phyloP scores from a whole-genome alignment of 768 basidiomycete species.

The Kwoniella dendrophila region DNA sequence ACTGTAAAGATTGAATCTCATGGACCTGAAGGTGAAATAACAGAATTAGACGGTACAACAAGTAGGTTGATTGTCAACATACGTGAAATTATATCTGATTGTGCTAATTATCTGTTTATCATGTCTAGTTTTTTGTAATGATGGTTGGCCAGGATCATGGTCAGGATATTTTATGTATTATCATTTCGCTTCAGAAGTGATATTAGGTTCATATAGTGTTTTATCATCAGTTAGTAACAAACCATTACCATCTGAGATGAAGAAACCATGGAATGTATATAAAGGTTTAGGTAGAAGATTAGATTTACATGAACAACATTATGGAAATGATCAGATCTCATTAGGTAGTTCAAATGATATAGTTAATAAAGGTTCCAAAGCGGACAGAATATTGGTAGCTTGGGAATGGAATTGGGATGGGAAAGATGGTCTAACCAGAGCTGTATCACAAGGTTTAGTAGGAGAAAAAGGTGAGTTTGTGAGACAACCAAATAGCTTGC shows the following conservation, averaged over 20 bases:
- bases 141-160: constrained; percentile 12
- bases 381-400: constrained; percentile 3
- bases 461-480: constrained; percentile 2
- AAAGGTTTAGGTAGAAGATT: constrained; percentile 4
- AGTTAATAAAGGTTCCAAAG: neutral
- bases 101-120: neutral
- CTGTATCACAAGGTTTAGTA: neutral
- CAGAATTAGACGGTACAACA: no score
- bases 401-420: constrained; percentile 14
- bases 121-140: constrained; percentile 5
- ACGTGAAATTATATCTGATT: no score
- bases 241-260: neutral
- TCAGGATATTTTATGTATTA: constrained; percentile 16
- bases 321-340: neutral
- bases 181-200: constrained; percentile 16
- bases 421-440: constrained; percentile 1
- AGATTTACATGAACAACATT: neutral
- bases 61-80: no score
- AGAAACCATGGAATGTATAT: constrained; percentile 1
- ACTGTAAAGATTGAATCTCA: neutral
- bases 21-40: no score
- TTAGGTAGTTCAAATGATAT: neutral
- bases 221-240: constrained; percentile 1
- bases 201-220: constrained; percentile 2
- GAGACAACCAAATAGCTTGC: neutral